Evolutionary conservation across 2,329 filamentous ascomycete species (phyloP).

Genomic region (Lasiodiplodia gonubiensis): DNA sequence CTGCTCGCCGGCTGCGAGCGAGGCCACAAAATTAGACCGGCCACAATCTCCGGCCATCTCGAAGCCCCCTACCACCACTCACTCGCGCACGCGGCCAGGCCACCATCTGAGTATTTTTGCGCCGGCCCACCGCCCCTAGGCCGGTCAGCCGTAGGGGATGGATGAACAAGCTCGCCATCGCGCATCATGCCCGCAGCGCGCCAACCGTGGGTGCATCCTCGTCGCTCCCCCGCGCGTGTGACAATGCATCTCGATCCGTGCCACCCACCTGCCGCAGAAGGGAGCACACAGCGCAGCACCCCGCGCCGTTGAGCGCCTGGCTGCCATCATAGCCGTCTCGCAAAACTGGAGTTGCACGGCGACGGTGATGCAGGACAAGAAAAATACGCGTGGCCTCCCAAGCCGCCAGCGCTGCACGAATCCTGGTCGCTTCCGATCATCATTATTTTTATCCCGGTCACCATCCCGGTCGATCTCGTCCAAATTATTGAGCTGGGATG

Average conservation of each 20-base stretch:
- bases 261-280: background rate
- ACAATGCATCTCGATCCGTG: slow-evolving; percentile 5
- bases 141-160: slow-evolving; percentile 11
- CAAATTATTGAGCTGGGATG: slow-evolving; percentile 22
- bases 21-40: slow-evolving; percentile 15
- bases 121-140: slow-evolving; percentile 17
- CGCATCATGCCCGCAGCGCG: background rate
- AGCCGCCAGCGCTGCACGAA: slow-evolving; percentile 22
- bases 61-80: slow-evolving; percentile 4
- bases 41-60: slow-evolving; percentile 20
- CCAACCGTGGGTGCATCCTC: slow-evolving; percentile 2
- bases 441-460: slow-evolving; percentile 23
- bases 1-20: background rate
- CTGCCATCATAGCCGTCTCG: slow-evolving; percentile 6
- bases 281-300: background rate
- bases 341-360: slow-evolving; percentile 24
- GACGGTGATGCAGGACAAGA: slow-evolving; percentile 21
- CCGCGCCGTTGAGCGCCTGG: slow-evolving; percentile 16
- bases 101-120: slow-evolving; percentile 18
- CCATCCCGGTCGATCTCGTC: slow-evolving; percentile 23
- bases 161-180: slow-evolving; percentile 17
- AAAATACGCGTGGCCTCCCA: slow-evolving; percentile 14
- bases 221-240: slow-evolving; percentile 10
- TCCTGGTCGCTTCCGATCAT: slow-evolving; percentile 20
- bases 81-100: background rate